A percentile compares a stretch with the other conserved stretches of the same genome.
Evolutionary conservation across 495 filamentous ascomycete species (phyloP).

Genomic region (Penicillium arizonense): DNA sequence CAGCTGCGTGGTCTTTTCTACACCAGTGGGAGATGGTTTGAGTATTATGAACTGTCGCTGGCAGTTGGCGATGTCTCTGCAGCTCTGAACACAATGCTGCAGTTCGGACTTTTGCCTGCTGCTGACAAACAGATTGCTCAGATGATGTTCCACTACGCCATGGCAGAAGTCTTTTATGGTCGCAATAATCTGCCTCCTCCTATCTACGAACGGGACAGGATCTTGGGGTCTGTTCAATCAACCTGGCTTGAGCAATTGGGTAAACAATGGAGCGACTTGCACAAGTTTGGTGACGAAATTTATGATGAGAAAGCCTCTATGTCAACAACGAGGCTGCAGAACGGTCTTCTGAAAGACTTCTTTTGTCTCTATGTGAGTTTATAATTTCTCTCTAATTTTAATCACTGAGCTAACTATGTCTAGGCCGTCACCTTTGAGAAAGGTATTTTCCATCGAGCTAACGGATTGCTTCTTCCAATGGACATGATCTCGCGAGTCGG

Average conservation of each 20-base stretch:
- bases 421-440: conserved; percentile 1
- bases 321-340: background rate
- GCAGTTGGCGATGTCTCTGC: conserved; percentile 5
- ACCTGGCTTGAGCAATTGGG: background rate
- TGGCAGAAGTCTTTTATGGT: conserved; percentile 1
- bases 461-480: background rate
- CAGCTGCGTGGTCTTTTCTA: conserved; percentile 14
- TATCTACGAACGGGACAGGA: background rate
- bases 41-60: conserved; percentile 14
- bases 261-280: background rate
- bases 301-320: background rate
- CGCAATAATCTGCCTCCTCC: background rate
- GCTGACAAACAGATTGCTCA: conserved; percentile 3
- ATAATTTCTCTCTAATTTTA: background rate
- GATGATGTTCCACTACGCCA: conserved; percentile 1
- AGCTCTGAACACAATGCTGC: background rate
- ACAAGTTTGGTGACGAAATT: background rate
- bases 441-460: background rate
- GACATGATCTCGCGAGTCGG: conserved; percentile 1
- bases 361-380: conserved; percentile 8
- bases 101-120: conserved; percentile 1
- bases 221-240: background rate
- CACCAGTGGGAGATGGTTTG: conserved; percentile 7
- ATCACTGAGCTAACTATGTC: background rate
- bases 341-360: background rate